Conservation (phyloP, 441 rosid species). For the California macrophylla region DNA sequence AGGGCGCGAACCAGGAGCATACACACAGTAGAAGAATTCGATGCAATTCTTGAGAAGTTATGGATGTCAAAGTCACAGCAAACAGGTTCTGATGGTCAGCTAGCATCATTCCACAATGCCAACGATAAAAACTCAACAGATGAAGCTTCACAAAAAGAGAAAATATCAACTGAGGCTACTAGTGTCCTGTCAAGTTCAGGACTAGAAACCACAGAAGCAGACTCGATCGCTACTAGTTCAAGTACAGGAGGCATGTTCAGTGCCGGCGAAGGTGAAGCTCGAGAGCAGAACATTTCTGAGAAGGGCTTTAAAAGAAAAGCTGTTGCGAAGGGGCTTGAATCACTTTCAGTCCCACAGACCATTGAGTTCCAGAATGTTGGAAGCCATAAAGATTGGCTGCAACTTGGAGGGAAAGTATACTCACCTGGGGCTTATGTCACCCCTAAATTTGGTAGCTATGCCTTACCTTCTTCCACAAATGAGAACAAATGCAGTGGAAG, state of each 20-base stretch:
- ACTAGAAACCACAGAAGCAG: conserved; percentile 8
- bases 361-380: conserved; percentile 24
- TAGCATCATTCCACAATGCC: not conserved
- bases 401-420: conserved; percentile 20
- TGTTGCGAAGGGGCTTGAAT: conserved; percentile 25
- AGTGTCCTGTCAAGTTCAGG: conserved; percentile 8
- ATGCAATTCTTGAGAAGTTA: conserved; percentile 22
- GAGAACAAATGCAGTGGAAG: conserved; percentile 8
- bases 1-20: conserved; percentile 23
- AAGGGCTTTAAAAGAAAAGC: conserved; percentile 27
- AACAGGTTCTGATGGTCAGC: not conserved
- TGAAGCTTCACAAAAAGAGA: no score
- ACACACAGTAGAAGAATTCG: conserved; percentile 35
- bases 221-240: conserved; percentile 6
- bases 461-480: conserved; percentile 6
- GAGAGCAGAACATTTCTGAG: conserved; percentile 9
- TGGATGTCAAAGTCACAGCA: conserved; percentile 1
- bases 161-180: conserved; percentile 1
- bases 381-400: conserved; percentile 26
- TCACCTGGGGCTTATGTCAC: conserved; percentile 26
- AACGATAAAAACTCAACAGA: not conserved
- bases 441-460: conserved; percentile 33
- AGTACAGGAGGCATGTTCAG: not conserved
- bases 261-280: conserved; percentile 6
- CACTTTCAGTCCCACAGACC: conserved; percentile 22